Percentiles rank a stretch among this genome's conserved stretches.
Conservation (phyloP, 179 eudicot genomes). For the Vitellaria paradoxa region DNA sequence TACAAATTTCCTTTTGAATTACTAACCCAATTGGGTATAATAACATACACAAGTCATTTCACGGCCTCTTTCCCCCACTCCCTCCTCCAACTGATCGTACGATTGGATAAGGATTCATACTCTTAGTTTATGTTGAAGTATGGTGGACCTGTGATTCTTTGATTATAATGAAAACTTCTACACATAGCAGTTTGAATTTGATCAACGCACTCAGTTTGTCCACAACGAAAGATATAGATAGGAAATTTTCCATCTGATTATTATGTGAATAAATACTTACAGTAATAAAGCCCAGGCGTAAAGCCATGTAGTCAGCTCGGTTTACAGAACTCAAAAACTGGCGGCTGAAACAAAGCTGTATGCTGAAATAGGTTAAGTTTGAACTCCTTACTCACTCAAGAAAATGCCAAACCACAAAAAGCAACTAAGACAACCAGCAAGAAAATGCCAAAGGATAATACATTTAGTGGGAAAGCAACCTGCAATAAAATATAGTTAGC, state of each 20-base stretch:
- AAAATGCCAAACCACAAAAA: not conserved
- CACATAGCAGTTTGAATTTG: not conserved
- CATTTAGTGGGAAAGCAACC: not conserved
- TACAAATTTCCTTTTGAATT: not conserved
- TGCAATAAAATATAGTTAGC: not conserved
- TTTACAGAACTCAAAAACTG: conserved; percentile 77
- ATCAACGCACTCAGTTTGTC: not conserved
- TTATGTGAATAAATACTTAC: conserved; percentile 32
- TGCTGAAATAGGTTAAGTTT: conserved; percentile 18
- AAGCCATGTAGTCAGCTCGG: conserved; percentile 66
- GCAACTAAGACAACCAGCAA: not conserved
- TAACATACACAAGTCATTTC: not conserved
- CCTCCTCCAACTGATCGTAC: not conserved
- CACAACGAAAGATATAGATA: not conserved
- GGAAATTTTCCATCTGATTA: not conserved
- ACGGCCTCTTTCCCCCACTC: no score
- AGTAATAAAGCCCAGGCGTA: conserved; percentile 66
- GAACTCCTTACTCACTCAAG: not conserved
- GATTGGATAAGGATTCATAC: not conserved
- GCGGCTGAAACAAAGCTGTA: conserved; percentile 85
- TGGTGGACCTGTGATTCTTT: not conserved
- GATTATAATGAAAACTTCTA: not conserved
- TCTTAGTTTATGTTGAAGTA: not conserved
- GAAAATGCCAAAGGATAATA: not conserved
- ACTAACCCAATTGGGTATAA: not conserved